Base-by-base conservation (phyloP, 495 filamentous ascomycete genomes). In the Usnea hakonensis region DNA sequence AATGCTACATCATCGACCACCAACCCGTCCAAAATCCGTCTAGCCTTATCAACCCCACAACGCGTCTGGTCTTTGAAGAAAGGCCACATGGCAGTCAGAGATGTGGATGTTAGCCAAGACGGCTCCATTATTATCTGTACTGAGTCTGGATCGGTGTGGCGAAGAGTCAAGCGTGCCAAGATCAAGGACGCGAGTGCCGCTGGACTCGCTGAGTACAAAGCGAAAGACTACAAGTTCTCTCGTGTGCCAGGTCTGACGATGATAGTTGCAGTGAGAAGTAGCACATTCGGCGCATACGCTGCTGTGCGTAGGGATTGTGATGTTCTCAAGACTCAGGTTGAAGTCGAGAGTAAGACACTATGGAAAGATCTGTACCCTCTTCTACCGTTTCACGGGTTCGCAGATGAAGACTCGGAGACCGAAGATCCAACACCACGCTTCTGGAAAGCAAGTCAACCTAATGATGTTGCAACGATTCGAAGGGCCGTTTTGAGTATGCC, bases 101-200 rank as follows among this genome's bases (percentile, higher is more conserved):
- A 96, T 66, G 88, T 95, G 21, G 89, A 85, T 64, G 86, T 98
- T 7, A 90, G 91, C 17, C 90, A 95, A 71, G 89, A 97, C 76
- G 95, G 91, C 9, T 96, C 91, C 3, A 90, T 98, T 63, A 95
- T 98, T 62, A 84, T 98, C 61, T 92, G 90, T 66, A 97, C 94
- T 2, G 80, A 90, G 61, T 91, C 90, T 40, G 94, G 94, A 8
- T 92, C 89, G 50, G 92, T 96, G 2, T 98, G 92, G 92, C 85
- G 82, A 60, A 85, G 93, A 53, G 81, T 90, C 60, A 91, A 89
- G 67, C 82, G 95, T 65, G 78, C 81, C 11, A 93, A 91, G 63
- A 82, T 84, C 63, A 96, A 95, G 68, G 85, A 90, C 68, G 79
- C 86, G 1, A 83, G 77, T 57, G 75, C 78, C 6, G 74, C 81